Base-by-base conservation (phyloP, 176 grass and related monocot species). In the Thalia dealbata region DNA sequence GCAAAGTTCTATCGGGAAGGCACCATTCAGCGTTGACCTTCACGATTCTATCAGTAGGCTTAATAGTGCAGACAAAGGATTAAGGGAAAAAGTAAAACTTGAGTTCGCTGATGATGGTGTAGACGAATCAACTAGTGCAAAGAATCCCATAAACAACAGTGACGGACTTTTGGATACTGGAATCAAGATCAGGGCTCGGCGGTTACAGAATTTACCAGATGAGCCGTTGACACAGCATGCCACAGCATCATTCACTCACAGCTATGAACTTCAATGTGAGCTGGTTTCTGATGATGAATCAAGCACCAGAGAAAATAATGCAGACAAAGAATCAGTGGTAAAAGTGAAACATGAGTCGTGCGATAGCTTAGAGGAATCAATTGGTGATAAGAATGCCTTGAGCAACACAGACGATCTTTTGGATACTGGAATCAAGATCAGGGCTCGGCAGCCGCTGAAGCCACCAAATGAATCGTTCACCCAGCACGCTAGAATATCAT, bases 351-450 rank as follows among this genome's bases (percentile, higher is more conserved):
- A 38, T 38, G 32, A 38, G 32, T 38, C 4, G 32, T 38, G 32
- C 4, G 32, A 38, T 38, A 38, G 32, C 32, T 38, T 38, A 38
- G 32, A 38, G 32, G 32, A 38, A 38, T 38, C 32, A 38, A 38
- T 38, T 38, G 32, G 32, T 38, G 32, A 38, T 2, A 38, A 38
- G 32, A 82, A 73, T 75, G 51, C n/a, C 6, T 52, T 50, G 50
- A 64, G n/a, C 27, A 66, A 79, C 67, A 43, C 59, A 51, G 82
- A 82, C 54, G 78, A 70, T 10, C 19, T 27, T 43, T 26, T 67
- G 75, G 80, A 79, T 8, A 78, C 80, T 23, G 89, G 85, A 69
- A 82, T 78, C 44, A 60, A 41, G 66, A 83, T 83, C 41, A 81
- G 58, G 69, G 71, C 74, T 32, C 46, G 45, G 11, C 3, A 0